phyloP scores from a whole-genome alignment of 2,329 filamentous ascomycete species.

The Alternaria viburni region DNA sequence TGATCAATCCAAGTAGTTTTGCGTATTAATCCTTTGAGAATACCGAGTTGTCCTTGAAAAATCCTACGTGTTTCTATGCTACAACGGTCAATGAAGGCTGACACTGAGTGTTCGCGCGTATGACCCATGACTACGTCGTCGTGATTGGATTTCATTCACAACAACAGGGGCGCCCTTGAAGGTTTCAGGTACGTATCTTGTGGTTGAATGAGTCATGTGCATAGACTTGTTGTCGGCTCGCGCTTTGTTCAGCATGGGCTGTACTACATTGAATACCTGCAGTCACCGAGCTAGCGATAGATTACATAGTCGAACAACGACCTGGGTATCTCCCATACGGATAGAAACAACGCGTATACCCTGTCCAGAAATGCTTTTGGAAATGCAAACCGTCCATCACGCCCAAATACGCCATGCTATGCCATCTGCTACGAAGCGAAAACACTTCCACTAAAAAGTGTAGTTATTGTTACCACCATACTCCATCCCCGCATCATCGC shows the following conservation, averaged over 20 bases:
- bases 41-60: neutral
- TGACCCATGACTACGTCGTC: neutral
- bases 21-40: neutral
- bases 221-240: neutral
- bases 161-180: neutral
- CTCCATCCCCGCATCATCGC: conserved; percentile 26
- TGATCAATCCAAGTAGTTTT: neutral
- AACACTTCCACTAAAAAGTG: neutral
- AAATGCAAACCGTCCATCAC: neutral
- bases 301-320: neutral
- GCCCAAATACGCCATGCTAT: neutral
- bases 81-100: neutral
- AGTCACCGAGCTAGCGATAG: neutral
- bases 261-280: neutral
- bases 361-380: neutral
- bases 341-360: neutral
- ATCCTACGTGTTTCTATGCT: neutral
- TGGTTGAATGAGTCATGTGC: neutral
- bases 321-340: neutral
- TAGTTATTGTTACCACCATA: conserved; percentile 11
- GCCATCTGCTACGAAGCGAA: neutral
- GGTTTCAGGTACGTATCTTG: neutral
- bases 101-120: neutral
- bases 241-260: neutral
- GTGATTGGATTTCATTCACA: neutral